phyloP scores from a whole-genome alignment of 2,329 filamentous ascomycete genomes.

The Epichloe uncinata region DNA sequence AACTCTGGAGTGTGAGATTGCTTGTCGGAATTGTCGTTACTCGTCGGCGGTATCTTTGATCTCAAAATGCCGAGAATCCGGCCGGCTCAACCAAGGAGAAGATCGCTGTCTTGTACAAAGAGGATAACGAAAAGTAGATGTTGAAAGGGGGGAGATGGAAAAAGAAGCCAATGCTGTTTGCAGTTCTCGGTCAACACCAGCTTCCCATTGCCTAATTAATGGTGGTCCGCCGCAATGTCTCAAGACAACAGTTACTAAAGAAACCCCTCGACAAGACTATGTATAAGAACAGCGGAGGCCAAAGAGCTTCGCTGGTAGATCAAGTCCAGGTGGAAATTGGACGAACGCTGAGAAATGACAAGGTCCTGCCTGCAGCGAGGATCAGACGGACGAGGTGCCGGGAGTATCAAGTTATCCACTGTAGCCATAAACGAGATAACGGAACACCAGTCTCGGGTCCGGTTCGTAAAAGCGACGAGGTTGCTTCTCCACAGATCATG shows the following conservation, averaged over 20 bases:
- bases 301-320: neutral
- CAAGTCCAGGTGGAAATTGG: constrained; percentile 2
- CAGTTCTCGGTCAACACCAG: neutral
- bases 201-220: neutral
- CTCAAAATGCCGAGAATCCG: neutral
- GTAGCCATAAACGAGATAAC: neutral
- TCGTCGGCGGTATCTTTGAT: neutral
- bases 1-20: neutral
- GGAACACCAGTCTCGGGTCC: neutral
- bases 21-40: neutral
- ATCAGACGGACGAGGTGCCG: neutral
- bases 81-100: neutral
- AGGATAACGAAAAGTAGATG: neutral
- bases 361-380: constrained; percentile 2
- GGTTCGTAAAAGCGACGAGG: neutral
- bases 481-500: neutral
- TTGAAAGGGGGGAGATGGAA: neutral
- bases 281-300: neutral
- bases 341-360: constrained; percentile 1
- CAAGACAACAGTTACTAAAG: neutral
- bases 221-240: neutral
- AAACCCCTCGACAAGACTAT: neutral
- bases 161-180: neutral
- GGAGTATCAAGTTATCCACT: constrained; percentile 1
- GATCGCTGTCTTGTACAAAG: neutral